phyloP scores from a whole-genome alignment of 805 yeast species.

The Candida hispaniensis region DNA sequence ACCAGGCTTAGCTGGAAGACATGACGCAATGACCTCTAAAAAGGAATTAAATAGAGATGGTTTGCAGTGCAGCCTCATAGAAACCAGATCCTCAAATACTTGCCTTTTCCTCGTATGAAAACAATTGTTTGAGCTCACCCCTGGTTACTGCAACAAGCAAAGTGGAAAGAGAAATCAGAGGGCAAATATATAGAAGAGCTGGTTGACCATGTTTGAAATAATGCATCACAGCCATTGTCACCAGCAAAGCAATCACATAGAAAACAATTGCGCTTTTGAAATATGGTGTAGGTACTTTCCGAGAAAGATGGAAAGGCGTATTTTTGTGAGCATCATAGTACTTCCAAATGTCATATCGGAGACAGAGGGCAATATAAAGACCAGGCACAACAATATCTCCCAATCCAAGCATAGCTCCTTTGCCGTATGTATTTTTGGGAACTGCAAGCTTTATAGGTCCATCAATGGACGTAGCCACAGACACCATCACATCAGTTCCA shows the following conservation, averaged over 20 bases:
- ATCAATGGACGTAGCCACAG: conserved; percentile 46
- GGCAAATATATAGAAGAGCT: conserved; percentile 54
- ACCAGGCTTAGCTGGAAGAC: too few species aligned
- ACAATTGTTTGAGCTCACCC: conserved; percentile 36
- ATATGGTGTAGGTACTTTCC: conserved; percentile 36
- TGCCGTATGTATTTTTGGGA: conserved; percentile 27
- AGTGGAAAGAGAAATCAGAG: conserved; percentile 33
- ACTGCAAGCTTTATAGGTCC: conserved; percentile 44
- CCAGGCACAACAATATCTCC: conserved; percentile 63
- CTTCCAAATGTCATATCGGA: conserved; percentile 42
- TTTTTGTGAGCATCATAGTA: conserved; percentile 29
- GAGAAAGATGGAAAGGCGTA: conserved; percentile 22
- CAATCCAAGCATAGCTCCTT: conserved; percentile 41
- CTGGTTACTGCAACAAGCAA: conserved; percentile 29
- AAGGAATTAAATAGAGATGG: too few species aligned
- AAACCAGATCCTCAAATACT: too few species aligned
- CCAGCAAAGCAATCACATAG: conserved; percentile 38
- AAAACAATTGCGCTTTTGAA: conserved; percentile 38
- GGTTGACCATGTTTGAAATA: conserved; percentile 46
- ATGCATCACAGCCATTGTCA: conserved; percentile 35
- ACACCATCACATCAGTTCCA: conserved; percentile 48
- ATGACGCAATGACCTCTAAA: too few species aligned
- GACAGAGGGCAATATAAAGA: conserved; percentile 39
- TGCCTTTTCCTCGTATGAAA: conserved; percentile 29
- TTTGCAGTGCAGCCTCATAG: too few species aligned